Base-by-base conservation (phyloP, 2,329 filamentous ascomycete species). In the Simplicillium sp. region DNA sequence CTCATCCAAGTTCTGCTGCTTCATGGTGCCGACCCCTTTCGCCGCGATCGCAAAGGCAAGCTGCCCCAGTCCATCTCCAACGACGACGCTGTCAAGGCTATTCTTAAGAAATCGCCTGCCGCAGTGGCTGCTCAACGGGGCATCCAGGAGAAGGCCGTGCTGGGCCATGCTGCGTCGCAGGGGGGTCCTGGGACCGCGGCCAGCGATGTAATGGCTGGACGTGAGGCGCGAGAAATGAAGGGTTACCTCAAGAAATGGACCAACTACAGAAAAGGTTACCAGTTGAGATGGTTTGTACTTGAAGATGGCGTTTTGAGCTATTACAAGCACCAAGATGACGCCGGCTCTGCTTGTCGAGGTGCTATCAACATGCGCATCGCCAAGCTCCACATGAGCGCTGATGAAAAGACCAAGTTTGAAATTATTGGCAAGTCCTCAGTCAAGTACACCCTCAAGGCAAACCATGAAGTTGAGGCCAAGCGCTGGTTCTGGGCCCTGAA, bases 171-270 rank as follows among this genome's bases (percentile, higher is more conserved):
- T 15, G 71, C 74, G 8, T 73, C 74, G 0, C 75, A 82, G 46
- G 71, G 71, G 6, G 64, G 67, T 3, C 65, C 70, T 8, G 59
- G 70, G 12, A 68, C 76, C 18, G 62, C 66, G 2, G 69, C 80
- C 13, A 68, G 73, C 9, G 75, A 84, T 48, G 68, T 76, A 15
- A 60, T 80, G 44, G 84, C 84, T 18, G 83, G 84, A 13, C 88
- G 90, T 50, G 92, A 98, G 56, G 84, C 86, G 14, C 77, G 89
- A 37, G 90, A 97, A 63, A 97, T 98, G 86, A 96, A 94, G 66
- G 92, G 92, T 7, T 98, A 97, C 59, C 70, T 98, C 42, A 97
- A 96, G 66, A 98, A 98, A 61, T 98, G 92, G 92, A 98, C 92
- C 37, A 98, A 98, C 59, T 98, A 98, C 59, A 89, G 90, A 16